Evolutionary conservation across 352 stramenopile species (phyloP).

Genomic region (Blastocystis sp.): DNA sequence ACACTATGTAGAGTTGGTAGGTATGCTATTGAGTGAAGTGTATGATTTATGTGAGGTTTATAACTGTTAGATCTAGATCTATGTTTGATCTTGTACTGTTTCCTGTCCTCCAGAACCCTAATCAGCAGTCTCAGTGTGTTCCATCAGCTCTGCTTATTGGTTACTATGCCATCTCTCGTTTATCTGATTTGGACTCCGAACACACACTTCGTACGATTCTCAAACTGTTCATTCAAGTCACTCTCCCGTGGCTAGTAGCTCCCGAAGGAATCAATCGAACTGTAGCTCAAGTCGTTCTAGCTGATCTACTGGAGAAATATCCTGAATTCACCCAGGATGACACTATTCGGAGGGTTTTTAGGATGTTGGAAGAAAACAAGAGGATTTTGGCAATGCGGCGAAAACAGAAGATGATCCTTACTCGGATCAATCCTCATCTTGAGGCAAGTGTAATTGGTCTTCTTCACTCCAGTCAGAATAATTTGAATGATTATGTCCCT

Average conservation of each 20-base stretch:
- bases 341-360: neutral
- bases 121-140: neutral
- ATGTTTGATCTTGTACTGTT: neutral
- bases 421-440: neutral
- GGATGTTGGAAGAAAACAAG: neutral
- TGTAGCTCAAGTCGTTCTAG: neutral
- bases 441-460: neutral
- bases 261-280: neutral
- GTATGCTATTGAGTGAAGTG: neutral
- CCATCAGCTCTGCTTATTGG: neutral
- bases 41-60: neutral
- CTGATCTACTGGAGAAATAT: neutral
- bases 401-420: neutral
- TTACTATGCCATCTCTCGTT: neutral
- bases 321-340: neutral
- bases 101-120: neutral
- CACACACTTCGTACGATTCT: neutral
- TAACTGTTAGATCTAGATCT: neutral
- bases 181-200: no score
- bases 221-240: neutral
- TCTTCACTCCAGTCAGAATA: neutral
- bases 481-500: constrained; percentile 31
- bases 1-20: constrained; percentile 27
- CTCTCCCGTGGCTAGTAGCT: neutral
- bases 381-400: constrained; percentile 4